Percentiles rank a stretch among this genome's conserved stretches.
Conservation (phyloP, 495 filamentous ascomycete species). For the Beverwykella pulmonaria region DNA sequence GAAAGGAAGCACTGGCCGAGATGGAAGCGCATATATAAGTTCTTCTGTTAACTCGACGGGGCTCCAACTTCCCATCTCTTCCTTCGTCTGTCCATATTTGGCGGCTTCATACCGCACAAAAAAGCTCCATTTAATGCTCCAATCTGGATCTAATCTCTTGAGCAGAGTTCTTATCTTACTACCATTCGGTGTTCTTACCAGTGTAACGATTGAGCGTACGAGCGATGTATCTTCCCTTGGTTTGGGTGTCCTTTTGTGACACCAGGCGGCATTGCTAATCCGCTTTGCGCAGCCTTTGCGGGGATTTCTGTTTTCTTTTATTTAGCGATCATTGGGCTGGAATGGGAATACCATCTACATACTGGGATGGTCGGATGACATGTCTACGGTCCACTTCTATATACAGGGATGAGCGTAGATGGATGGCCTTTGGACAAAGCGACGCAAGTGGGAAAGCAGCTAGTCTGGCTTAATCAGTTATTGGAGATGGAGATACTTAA, state of each 20-base stretch:
- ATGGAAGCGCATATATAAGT: constrained; percentile 78
- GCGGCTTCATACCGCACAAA: background rate
- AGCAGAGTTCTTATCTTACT: background rate
- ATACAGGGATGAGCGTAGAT: too few species aligned
- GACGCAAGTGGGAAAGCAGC: too few species aligned
- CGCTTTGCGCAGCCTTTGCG: background rate
- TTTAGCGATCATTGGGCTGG: background rate
- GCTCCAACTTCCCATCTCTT: background rate
- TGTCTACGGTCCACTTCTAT: too few species aligned
- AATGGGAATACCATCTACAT: too few species aligned
- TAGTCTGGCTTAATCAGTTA: too few species aligned
- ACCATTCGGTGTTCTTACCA: background rate
- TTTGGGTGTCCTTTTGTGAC: constrained; percentile 6
- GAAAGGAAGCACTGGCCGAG: constrained; percentile 73
- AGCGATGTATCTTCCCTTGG: background rate
- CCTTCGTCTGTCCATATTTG: background rate
- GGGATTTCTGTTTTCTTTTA: background rate
- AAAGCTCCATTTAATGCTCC: background rate
- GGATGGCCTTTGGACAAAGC: too few species aligned
- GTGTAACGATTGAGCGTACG: background rate
- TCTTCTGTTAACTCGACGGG: constrained; percentile 42
- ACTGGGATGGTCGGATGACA: too few species aligned
- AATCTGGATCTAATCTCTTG: background rate
- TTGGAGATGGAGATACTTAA: too few species aligned
- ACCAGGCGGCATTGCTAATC: constrained; percentile 3